Evolutionary conservation across 768 basidiomycete genomes (phyloP).

Genomic region (Lactarius tabidus): DNA sequence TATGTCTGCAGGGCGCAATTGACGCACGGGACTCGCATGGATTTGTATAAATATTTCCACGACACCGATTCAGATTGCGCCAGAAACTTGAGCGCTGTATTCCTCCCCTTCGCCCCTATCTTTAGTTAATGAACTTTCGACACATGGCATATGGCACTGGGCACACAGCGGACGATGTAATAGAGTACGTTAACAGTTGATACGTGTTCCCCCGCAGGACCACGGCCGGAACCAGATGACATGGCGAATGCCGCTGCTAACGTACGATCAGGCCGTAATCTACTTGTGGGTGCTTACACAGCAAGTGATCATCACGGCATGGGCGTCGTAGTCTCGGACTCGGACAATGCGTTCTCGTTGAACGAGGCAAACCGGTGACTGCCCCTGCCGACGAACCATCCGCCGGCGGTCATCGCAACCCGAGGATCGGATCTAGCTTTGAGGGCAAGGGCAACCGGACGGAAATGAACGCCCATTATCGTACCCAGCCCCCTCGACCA

Average conservation of each 20-base stretch:
- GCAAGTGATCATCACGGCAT: not conserved
- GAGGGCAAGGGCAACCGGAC: no score
- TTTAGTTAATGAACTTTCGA: not conserved
- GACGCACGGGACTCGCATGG: not conserved
- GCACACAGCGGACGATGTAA: not conserved
- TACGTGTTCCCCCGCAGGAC: not conserved
- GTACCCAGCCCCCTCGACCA: conserved; percentile 14
- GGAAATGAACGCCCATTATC: not conserved
- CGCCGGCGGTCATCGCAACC: not conserved
- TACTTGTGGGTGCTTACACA: not conserved
- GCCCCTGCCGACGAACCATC: not conserved
- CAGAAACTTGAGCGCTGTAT: not conserved
- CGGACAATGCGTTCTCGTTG: not conserved
- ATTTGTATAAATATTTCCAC: not conserved
- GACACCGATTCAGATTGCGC: not conserved
- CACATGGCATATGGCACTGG: not conserved
- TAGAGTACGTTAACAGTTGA: not conserved
- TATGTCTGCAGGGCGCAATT: not conserved
- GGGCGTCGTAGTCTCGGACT: not conserved
- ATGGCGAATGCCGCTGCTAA: not conserved
- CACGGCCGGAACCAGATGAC: not conserved
- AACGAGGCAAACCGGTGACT: not conserved
- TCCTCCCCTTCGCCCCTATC: not conserved
- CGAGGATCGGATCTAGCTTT: no score
- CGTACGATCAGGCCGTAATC: not conserved